Base-by-base conservation (phyloP, 2,329 filamentous ascomycete genomes). In the Lasiodiplodia citricola region DNA sequence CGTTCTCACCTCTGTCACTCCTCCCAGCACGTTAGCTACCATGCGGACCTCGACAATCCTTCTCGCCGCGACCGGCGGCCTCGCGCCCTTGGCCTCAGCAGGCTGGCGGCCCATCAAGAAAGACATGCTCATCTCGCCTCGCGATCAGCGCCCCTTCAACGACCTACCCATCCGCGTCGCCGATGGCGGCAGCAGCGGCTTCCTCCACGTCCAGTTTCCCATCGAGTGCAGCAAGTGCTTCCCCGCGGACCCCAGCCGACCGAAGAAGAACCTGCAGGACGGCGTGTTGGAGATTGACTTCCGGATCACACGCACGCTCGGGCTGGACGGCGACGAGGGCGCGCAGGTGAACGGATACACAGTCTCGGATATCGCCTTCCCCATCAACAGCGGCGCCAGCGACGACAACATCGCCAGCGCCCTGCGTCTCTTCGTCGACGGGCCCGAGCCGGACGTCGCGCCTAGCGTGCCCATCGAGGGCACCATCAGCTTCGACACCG, bases 101-200 rank as follows among this genome's bases (percentile, higher is more conserved):
- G 37, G 21, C 18, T 18, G 35, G 8, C 21, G 37, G 37, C 57
- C 37, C 37, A 21, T 47, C 28, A 28, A 31, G n/a, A 64, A 52
- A 50, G 65, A 67, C 31, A 55, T 55, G 21, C 55, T 67, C 55
- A 60, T 67, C 65, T 44, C 44, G 16, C 65, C 65, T 10, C 55
- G 23, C 44, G 65, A 60, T 21, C 55, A 52, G 47, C 65, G 55
- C n/a, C 65, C 58, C 25, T 28, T 68, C 58, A n/a, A 38, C 37
- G 58, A 68, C 51, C 58, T 68, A 16, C 58, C 67, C n/a, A 58
- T 68, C 58, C 67, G 67, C 58, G 51, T 68, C 35, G 37, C 67
- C 23, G 50, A 31, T n/a, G 37, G 28, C 38, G 58, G 58, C 60
- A n/a, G 38, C 50, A 35, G 35, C 38, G 67, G 67, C 67, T 65